Base-by-base conservation (phyloP, 2,329 filamentous ascomycete genomes). In the Penicillium aurantiogriseum region DNA sequence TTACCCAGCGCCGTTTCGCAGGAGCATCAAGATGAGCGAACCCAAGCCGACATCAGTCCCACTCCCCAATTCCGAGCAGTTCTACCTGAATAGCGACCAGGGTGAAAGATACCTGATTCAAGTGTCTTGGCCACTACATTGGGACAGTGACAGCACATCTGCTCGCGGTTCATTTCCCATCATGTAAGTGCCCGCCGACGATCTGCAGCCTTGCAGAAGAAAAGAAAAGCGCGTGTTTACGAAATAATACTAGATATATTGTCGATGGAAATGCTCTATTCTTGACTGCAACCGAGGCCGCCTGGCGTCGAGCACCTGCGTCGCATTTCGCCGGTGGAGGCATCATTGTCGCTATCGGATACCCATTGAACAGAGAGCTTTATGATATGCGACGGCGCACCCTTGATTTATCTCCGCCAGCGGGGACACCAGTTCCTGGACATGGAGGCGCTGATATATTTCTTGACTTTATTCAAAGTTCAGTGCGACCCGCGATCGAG, bases 191-290 rank as follows among this genome's bases (percentile, higher is more conserved):
- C 19, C 5, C 31, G 15, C 21, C 10, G 5, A 29, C n/a, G 27
- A 46, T 31, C 33, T 46, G 13, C 40, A 25, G 40, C n/a, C 11
- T 21, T 15, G n/a, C 29, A 6, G n/a, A 47, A 47, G 21, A 25
- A 21, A 35, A 17, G 27, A 47, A 27, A 27, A 21, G 36, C 40
- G 35, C 53, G 54, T 8, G 46, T 27, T n/a, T 17, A 31, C 56
- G 43, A 44, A 52, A 21, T 23, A 17, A 39, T 42, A 19, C 17
- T 45, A 66, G 65, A 50, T 67, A 67, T 46, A 59, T 65, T 15
- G 61, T 67, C 19, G 65, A 67, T 25, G 65, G 65, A 10, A 67
- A 67, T 46, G 58, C 64, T 4, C 36, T 66, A 29, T 67, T 67
- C 51, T 35, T 67, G 33, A 64, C 64, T 9, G 65, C 65, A 25